Conservation (phyloP, 75 land plant genomes). For the Sequoia sempervirens region DNA sequence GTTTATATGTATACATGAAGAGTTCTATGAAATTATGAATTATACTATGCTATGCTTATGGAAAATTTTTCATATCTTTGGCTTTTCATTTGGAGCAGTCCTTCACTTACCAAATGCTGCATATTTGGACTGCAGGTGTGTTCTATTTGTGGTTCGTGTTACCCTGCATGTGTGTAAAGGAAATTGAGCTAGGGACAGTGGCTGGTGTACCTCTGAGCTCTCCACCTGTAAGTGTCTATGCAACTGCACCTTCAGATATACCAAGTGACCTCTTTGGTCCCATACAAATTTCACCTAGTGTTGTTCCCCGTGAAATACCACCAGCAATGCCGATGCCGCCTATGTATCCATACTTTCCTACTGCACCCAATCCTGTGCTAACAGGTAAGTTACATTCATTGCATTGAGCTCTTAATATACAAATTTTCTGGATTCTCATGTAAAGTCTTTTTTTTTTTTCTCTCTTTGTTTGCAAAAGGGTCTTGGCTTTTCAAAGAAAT, state of each 20-base stretch:
- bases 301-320: conserved; percentile 36
- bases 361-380: conserved; percentile 54
- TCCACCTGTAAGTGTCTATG: conserved; percentile 13
- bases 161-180: conserved; percentile 22
- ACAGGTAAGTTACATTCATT: conserved; percentile 16
- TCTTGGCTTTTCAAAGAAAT: background rate
- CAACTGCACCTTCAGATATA: conserved; percentile 23
- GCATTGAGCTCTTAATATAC: background rate
- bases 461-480: background rate
- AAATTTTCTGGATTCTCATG: background rate
- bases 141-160: conserved; percentile 14
- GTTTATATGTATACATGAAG: background rate
- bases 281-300: conserved; percentile 69
- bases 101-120: background rate
- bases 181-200: conserved; percentile 18
- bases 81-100: background rate
- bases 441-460: background rate
- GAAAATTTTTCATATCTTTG: background rate
- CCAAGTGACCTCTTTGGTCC: conserved; percentile 57
- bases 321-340: conserved; percentile 43
- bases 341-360: conserved; percentile 55
- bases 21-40: background rate
- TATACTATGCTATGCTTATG: background rate
- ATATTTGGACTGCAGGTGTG: conserved; percentile 35
- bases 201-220: conserved; percentile 3